phyloP scores from a whole-genome alignment of 108 stramenopile genomes.

The Stephanodiscus triporus region DNA sequence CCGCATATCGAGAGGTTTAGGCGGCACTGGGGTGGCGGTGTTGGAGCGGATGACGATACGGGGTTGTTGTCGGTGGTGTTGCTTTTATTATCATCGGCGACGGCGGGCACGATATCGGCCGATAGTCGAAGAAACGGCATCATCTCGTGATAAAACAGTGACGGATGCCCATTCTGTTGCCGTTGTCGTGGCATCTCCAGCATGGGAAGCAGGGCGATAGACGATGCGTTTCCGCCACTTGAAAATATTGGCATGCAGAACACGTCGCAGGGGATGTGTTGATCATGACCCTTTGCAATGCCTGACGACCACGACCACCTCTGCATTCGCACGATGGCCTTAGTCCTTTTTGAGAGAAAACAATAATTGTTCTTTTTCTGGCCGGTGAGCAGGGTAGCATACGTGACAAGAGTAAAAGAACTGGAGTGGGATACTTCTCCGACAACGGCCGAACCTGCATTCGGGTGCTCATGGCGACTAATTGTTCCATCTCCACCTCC shows the following conservation, averaged over 20 bases:
- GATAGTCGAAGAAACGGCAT: constrained; percentile 34
- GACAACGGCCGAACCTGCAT: constrained; percentile 9
- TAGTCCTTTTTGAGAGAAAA: background rate
- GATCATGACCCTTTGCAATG: background rate
- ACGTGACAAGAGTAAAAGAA: constrained; percentile 36
- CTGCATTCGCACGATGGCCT: constrained; percentile 23
- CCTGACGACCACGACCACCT: constrained; percentile 6
- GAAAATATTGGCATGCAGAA: constrained; percentile 18
- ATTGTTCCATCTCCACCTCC: background rate
- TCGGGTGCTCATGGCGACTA: background rate
- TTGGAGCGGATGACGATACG: background rate
- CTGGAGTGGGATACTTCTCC: background rate
- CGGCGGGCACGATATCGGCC: background rate
- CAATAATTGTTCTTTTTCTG: background rate
- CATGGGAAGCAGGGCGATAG: constrained; percentile 17
- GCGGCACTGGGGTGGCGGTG: background rate
- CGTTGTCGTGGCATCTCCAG: background rate
- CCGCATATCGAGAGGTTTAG: constrained; percentile 20
- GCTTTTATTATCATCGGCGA: too few relatives aligned
- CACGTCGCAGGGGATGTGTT: constrained; percentile 11
- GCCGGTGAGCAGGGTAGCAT: constrained; percentile 3
- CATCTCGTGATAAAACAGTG: constrained; percentile 7
- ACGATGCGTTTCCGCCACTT: background rate
- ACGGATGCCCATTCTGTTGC: background rate
- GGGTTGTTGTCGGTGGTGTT: background rate